Base-by-base conservation (phyloP, 306 rosid species). In the Dryas octopetala region DNA sequence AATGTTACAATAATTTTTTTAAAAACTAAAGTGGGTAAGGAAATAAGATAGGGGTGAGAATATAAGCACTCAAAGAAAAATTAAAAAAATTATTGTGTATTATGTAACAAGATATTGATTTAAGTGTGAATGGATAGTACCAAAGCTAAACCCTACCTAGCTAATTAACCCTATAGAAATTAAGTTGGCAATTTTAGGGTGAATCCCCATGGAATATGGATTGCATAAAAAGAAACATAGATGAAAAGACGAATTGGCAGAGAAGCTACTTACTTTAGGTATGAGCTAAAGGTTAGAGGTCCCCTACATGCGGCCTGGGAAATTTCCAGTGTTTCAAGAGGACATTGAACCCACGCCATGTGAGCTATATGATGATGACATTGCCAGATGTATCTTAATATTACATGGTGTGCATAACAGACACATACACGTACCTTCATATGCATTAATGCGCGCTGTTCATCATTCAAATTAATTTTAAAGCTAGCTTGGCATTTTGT, bases 291-390 rank as follows among this genome's bases (percentile, higher is more conserved):
- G 38, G 61, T 19, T 19, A 46, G 75, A 68, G 87, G 87, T 78
- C 83, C 91, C 80, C 63, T n/a, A 13, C n/a, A 41, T 19, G 62
- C 40, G 75, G 7, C 49, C 47, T 47, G n/a, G 62, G 76, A 72
- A 75, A 69, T 32, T 63, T 82, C 74, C 70, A 75, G 74, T 68
- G 72, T 76, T 73, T 70, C 68, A 72, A 72, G 79, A 73, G 72
- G 75, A 45, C 78, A 68, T 19, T 77, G 50, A 70, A 62, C 51
- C 66, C 82, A 84, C n/a, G 85, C 79, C 89, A 84, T 81, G 86
- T 81, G 86, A 84, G 47, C 81, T 19, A 60, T 19, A 60, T 81
- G 86, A 84, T 23, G 54, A 68, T 23, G 88, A 81, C 84, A 40
- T 26, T 62, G 51, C 49, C 9, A 5, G 49, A 46, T 17, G 32